phyloP scores from a whole-genome alignment of 179 eudicot species.

The Heliamphora pulchella region DNA sequence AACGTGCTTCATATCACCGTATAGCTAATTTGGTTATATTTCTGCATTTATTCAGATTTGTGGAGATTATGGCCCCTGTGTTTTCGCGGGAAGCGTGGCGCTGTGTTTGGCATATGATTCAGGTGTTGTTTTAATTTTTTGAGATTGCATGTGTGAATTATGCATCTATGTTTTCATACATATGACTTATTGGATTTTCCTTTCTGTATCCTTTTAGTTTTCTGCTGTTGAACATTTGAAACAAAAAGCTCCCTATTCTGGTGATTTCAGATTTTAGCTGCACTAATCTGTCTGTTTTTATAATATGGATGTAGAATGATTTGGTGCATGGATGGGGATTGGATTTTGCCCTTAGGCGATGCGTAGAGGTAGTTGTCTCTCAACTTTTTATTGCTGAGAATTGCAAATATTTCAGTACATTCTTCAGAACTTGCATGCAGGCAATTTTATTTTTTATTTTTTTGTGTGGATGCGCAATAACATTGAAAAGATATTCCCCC shows the following conservation, averaged over 20 bases:
- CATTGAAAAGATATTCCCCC: not conserved
- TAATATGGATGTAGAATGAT: slow-evolving; percentile 60
- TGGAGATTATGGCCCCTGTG: slow-evolving; percentile 98
- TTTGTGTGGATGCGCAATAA: not conserved
- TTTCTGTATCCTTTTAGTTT: not conserved
- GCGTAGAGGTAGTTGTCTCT: slow-evolving; percentile 55
- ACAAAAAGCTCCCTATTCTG: not conserved
- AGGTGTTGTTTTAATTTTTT: slow-evolving; percentile 39
- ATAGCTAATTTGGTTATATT: not conserved
- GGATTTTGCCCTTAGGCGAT: slow-evolving; percentile 93
- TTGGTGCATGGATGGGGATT: slow-evolving; percentile 99
- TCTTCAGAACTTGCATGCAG: not conserved
- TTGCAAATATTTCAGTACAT: not conserved
- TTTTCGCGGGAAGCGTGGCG: slow-evolving; percentile 93
- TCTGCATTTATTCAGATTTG: slow-evolving; percentile 52
- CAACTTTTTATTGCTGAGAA: not conserved
- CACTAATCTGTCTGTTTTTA: slow-evolving; percentile 1
- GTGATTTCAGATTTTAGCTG: not conserved
- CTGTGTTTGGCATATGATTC: slow-evolving; percentile 98
- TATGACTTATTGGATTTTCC: not conserved
- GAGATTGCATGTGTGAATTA: not conserved
- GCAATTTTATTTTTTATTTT: not conserved
- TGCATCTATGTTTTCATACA: not conserved
- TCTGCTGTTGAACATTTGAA: not conserved
- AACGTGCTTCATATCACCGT: not conserved